Base-by-base conservation (phyloP, 352 stramenopile species). In the Phytophthora sp. region DNA sequence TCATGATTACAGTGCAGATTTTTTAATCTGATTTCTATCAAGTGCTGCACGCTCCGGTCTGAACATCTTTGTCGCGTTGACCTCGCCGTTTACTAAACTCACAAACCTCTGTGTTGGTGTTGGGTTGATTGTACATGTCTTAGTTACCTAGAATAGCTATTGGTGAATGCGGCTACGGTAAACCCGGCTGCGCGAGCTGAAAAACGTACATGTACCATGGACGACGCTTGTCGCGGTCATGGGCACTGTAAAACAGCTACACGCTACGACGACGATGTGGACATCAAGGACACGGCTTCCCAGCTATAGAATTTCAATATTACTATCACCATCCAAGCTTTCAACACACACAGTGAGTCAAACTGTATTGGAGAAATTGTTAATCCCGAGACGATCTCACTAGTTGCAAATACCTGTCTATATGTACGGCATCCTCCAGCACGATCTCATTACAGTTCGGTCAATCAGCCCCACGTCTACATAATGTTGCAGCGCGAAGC, bases 401-500 rank as follows among this genome's bases (percentile, higher is more conserved):
- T 60, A 69, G 50, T 59, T 46, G 65, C 54, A 33, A 59, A 33
- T 47, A 60, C 33, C 47, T 70, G 60, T 70, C 66, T 74, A 74
- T 63, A 60, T 47, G 23, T 63, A 15, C 30, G 62, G 31, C 46
- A 36, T 20, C 23, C n/a, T 41, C 23, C 2, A 20, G 27, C 27
- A 13, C 7, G 7, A 59, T 51, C 41, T 47, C 47, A 53, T 30
- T 50, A 41, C 27, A 47, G 24, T 18, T 47, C 24, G 35, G 30
- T 35, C 29, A 33, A 11, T 11, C 29, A 33, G 29, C 29, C 38
- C 18, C 29, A 23, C 33, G 45, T 74, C 70, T 91, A 94, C 85
- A 94, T 94, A 73, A 92, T 49, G 33, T 58, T 82, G 76, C 85
- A 92, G 55, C 80, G 78, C 46, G 80, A 79, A 16, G 73, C 71